These are phyloP conservation scores for Termitomyces sp. DNA, from an alignment of 768 basidiomycete genomes.

Conservation along the genomic window DNA sequence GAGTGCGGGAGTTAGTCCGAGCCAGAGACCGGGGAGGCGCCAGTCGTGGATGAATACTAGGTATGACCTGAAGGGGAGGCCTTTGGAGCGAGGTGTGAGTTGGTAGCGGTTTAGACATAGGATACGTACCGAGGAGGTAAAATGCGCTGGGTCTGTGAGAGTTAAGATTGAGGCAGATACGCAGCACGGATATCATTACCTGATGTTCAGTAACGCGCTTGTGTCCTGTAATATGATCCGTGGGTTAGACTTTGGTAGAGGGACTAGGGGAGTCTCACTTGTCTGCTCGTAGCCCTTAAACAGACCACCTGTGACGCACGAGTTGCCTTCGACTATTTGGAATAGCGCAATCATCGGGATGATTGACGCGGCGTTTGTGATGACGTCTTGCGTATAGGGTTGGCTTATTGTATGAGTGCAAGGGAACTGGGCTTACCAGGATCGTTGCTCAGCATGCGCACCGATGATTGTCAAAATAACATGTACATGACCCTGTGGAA, in stretches of 20 bases:
- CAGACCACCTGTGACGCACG: background rate
- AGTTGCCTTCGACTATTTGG: background rate
- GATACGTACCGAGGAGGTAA: background rate
- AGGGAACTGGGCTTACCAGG: background rate
- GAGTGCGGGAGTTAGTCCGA: background rate
- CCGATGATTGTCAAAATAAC: background rate
- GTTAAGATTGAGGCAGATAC: too few species aligned
- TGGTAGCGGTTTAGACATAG: too few species aligned
- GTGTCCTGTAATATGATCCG: background rate
- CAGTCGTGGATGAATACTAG: background rate
- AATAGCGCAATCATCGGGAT: background rate
- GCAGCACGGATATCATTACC: background rate
- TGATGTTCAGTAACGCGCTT: background rate
- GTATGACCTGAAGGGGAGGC: background rate
- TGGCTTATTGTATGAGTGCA: background rate
- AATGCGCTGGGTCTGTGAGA: too few species aligned
- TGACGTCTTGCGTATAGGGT: background rate
- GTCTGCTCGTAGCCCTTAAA: background rate
- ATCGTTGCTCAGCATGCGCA: background rate
- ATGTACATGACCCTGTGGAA: background rate
- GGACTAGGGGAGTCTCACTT: background rate
- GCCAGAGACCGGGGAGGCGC: background rate
- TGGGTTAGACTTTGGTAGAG: too few species aligned
- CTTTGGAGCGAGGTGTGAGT: background rate
- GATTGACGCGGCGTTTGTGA: background rate